A percentile compares a stretch with the other conserved stretches of the same genome.
Evolutionary conservation across 768 basidiomycete genomes (phyloP).

Genomic region (Phylloporus sp.): DNA sequence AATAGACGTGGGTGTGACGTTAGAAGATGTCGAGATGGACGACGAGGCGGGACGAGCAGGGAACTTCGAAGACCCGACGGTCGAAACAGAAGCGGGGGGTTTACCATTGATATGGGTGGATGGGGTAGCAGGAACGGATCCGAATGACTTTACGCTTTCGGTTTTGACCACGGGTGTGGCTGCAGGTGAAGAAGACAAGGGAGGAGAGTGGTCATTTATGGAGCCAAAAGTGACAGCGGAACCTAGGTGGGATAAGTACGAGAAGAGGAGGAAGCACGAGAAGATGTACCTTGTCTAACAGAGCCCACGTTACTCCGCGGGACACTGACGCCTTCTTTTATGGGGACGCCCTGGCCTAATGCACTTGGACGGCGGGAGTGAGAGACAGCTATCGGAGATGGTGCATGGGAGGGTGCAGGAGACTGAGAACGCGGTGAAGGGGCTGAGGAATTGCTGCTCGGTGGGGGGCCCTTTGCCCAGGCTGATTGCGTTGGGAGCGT

Average conservation of each 20-base stretch:
- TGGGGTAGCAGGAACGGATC: constrained; percentile 59
- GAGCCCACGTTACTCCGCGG: constrained; percentile 59
- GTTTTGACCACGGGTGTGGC: constrained; percentile 59
- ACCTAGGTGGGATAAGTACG: constrained; percentile 34
- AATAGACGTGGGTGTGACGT: constrained; percentile 26
- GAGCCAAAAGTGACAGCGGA: constrained; percentile 85
- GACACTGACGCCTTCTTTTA: constrained; percentile 78
- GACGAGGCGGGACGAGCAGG: constrained; percentile 24
- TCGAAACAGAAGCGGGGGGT: constrained; percentile 42
- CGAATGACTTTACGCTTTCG: constrained; percentile 78
- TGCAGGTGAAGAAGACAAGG: constrained; percentile 82
- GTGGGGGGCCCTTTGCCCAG: constrained; percentile 88
- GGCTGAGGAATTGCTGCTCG: constrained; percentile 43
- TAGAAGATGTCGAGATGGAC: constrained; percentile 23
- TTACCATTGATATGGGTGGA: constrained; percentile 61
- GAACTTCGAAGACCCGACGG: constrained; percentile 36
- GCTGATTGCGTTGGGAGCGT: constrained; percentile 78
- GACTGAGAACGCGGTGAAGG: constrained; percentile 76
- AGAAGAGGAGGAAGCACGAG: constrained; percentile 2
- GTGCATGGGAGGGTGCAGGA: constrained; percentile 54
- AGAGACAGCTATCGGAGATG: constrained; percentile 44
- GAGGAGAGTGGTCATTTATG: constrained; percentile 73
- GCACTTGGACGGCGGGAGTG: constrained; percentile 80
- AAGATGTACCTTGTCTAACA: constrained; percentile 59
- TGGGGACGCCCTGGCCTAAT: constrained; percentile 64